A percentile compares a stretch with the other conserved stretches of the same genome.
phyloP scores from a whole-genome alignment of 345 rosid species.

The Rhodamnia rubescens region DNA sequence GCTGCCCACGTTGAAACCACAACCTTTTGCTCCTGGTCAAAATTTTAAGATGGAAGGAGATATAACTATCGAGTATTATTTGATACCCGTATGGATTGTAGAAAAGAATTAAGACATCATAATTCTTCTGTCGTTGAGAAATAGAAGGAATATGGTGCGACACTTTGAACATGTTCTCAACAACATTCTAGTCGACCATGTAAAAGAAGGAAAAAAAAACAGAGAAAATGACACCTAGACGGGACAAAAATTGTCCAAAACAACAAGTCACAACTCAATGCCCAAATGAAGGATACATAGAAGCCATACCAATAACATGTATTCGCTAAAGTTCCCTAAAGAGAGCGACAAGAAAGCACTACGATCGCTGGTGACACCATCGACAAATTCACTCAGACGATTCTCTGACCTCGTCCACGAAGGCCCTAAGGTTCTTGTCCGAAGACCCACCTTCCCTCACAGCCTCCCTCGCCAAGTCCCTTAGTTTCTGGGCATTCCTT shows the following conservation, averaged over 20 bases:
- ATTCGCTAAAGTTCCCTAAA: not conserved
- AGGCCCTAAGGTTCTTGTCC: constrained; percentile 3
- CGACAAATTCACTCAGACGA: not conserved
- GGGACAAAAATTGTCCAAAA: not conserved
- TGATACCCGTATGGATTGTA: too few relatives aligned
- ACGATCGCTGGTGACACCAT: not conserved
- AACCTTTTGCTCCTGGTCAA: too few relatives aligned
- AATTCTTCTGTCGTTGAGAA: not conserved
- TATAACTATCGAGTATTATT: too few relatives aligned
- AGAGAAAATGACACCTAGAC: not conserved
- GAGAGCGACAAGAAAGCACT: not conserved
- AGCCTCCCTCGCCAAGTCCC: constrained; percentile 16
- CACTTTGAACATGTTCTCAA: too few relatives aligned
- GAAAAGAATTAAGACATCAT: too few relatives aligned
- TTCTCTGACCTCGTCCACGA: not conserved
- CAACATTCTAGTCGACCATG: too few relatives aligned
- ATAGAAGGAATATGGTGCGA: not conserved
- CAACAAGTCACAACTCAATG: not conserved
- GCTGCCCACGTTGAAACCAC: too few relatives aligned
- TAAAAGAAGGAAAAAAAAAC: not conserved
- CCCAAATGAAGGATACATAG: not conserved
- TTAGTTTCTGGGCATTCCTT: constrained; percentile 15
- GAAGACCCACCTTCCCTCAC: constrained; percentile 14
- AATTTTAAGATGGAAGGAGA: too few relatives aligned
- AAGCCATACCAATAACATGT: not conserved